Base-by-base conservation (phyloP, 23 red algal genomes). In the Gracilaria gracilis region DNA sequence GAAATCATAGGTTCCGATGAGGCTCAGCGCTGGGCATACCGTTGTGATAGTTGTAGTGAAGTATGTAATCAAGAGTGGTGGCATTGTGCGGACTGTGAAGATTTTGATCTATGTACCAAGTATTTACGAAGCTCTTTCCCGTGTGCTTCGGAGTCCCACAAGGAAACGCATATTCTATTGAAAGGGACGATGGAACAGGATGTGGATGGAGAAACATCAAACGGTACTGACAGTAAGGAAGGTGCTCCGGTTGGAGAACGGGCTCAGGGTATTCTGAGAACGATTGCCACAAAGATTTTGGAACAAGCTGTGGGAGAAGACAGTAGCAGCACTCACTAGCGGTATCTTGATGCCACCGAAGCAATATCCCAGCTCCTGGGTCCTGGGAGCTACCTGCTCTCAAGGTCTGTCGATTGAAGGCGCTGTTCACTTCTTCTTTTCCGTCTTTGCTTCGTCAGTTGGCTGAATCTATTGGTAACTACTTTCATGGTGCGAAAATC, bases 91-190 rank as follows among this genome's bases (percentile, higher is more conserved):
- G 70, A 47, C 23, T 86, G 90, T 47, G 81, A 85, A 24, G 90
- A 93, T 40, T 93, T 93, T 66, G 90, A 93, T 57, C 70, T 93
- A 19, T 93, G 90, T 38, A 93, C 90, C 0, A 67, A 54, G 16
- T 93, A 81, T 34, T 70, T 93, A 20, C 90, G 90, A 32, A 70
- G 69, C 42, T 67, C 90, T 57, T 34, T 46, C 29, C 53, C 42
- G 36, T 67, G 54, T 39, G 50, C 86, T 47, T 31, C 35, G 33
- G 71, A 57, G 19, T 35, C 64, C 4, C 90, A 93, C 54, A 50
- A 44, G 21, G 66, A 85, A 11, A n/a, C 50, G 0, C 90, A 93
- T 65, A 53, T 93, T 15, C 17, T 93, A 13, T 31, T 86, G 16
- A 81, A 67, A 31, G 69, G 90, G 21, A 86, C 65, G 46, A 80